Evolutionary conservation across 2,329 filamentous ascomycete genomes (phyloP), one percentile per base, ranked within the genome.

Genomic region (Emydomyces testavorans): DNA sequence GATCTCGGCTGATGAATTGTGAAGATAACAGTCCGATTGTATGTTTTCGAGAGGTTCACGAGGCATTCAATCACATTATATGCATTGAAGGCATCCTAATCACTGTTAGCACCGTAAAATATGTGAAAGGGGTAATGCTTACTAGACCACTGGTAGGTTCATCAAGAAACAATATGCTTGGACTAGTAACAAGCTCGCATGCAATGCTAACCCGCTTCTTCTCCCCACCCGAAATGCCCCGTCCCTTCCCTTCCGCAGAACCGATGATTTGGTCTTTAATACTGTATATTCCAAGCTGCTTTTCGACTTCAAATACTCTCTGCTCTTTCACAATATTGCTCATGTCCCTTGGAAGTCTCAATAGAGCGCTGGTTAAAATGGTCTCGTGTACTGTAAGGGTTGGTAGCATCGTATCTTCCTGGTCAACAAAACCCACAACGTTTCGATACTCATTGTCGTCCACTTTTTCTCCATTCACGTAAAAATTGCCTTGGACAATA

Each of bases 1-100:
- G 92, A 98, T 56, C 93, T 80, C 31, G 92, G 92, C 60, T 98
- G 92, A 64, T 98, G 92, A 54, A 98, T 98, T 11, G 92, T 98
- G 69, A 98, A 95, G 53, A 98, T 84, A 48, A 98, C 88, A 0
- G 93, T 98, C 52, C 93, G 79, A 68, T 95, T 93, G 70, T 96
- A 98, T 35, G 81, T 92, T 71, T 94, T 95, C 44, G 93, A 92
- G 37, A 98, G 71, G 1, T 84, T 94, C 32, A 96, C 90, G 7
- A 98, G 76, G 59, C 89, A 96, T 64, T 98, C 92, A 21, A 98
- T 80, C 32, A 98, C 92, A 54, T 98, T 98, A 73, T 92, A 98
- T 4, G 93, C 93, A 62, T 98, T 98, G 72, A 82, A 98, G 1
- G 92, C 87, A 64, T 98, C 92, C 63, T 65, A 46, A 13, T 38